phyloP scores from a whole-genome alignment of 768 basidiomycete genomes.

The Tricholoma saponaceum region DNA sequence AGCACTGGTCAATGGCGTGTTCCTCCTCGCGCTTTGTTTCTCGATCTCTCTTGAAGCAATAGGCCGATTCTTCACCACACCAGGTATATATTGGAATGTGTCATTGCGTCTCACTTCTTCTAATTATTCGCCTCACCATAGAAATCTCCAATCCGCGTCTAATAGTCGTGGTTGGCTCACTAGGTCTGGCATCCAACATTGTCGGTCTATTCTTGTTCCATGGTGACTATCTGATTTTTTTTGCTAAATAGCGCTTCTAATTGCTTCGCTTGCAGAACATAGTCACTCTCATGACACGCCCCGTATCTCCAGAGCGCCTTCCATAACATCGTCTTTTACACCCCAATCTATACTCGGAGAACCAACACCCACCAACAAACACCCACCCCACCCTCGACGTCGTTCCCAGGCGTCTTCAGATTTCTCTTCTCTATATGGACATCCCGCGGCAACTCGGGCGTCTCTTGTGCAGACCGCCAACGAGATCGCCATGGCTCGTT shows the following conservation, averaged over 20 bases:
- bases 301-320: slow-evolving; percentile 37
- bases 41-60: slow-evolving; percentile 92
- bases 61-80: slow-evolving; percentile 81
- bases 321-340: slow-evolving; percentile 24
- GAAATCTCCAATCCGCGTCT: slow-evolving; percentile 89
- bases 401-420: slow-evolving; percentile 31
- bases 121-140: slow-evolving; percentile 19
- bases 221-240: slow-evolving; percentile 44
- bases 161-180: slow-evolving; percentile 84
- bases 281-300: slow-evolving; percentile 59
- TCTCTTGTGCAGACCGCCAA: slow-evolving; percentile 80
- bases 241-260: slow-evolving; percentile 2
- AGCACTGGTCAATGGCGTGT: slow-evolving; percentile 94
- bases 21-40: slow-evolving; percentile 94
- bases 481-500: slow-evolving; percentile 62
- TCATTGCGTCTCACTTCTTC: not conserved
- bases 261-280: slow-evolving; percentile 46
- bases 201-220: slow-evolving; percentile 94
- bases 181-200: slow-evolving; percentile 89
- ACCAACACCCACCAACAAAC: slow-evolving; percentile 28
- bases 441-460: slow-evolving; percentile 68
- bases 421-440: slow-evolving; percentile 65
- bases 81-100: slow-evolving; percentile 44
- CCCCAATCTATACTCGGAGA: slow-evolving; percentile 18
- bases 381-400: slow-evolving; percentile 14